Evolutionary conservation across 106 monocot species (phyloP).

Genomic region (Amphibolis antarctica): DNA sequence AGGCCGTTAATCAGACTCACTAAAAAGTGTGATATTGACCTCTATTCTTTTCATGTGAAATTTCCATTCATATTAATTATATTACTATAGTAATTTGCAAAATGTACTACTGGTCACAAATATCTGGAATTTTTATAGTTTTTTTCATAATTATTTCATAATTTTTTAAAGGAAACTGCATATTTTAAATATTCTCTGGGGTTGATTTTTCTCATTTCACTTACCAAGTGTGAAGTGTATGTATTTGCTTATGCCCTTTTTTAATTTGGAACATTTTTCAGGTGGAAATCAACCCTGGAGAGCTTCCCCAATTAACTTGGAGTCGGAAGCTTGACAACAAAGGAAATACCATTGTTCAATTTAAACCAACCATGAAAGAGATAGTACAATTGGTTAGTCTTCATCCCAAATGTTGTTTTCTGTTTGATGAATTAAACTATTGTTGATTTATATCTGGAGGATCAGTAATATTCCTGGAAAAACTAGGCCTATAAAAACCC

Average conservation of each 20-base stretch:
- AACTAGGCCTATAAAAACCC: background rate
- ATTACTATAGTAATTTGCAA: no score
- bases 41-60: no score
- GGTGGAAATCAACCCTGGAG: background rate
- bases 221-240: background rate
- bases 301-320: constrained; percentile 3
- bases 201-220: background rate
- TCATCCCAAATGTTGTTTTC: background rate
- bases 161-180: background rate
- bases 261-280: background rate
- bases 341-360: background rate
- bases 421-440: background rate
- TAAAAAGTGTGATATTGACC: no score
- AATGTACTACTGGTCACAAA: no score
- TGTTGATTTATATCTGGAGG: background rate
- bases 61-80: no score
- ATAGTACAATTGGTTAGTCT: background rate
- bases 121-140: no score
- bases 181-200: background rate
- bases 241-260: background rate
- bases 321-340: constrained; percentile 4
- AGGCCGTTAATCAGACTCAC: no score
- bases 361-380: background rate
- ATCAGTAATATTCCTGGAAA: background rate
- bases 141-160: background rate